Evolutionary conservation across 2,329 filamentous ascomycete genomes (phyloP).

Genomic region (Nothomitra cinnamomea): DNA sequence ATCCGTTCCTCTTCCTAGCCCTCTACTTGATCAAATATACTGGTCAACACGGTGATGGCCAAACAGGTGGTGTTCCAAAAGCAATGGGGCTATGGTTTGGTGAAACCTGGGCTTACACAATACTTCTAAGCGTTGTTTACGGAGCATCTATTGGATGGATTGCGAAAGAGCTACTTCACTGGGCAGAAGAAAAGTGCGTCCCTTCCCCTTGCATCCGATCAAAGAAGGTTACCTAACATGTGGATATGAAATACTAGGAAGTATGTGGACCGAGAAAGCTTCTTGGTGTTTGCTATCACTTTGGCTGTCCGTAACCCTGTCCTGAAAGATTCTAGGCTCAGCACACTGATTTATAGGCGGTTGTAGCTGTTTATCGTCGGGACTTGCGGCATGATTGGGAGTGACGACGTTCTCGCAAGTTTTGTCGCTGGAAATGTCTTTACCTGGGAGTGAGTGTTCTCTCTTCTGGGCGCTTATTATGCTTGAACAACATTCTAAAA

Average conservation of each 20-base stretch:
- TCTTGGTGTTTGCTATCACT: conserved; percentile 71
- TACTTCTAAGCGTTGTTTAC: conserved; percentile 61
- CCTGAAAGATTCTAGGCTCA: background rate
- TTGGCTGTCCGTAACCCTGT: conserved; percentile 41
- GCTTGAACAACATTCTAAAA: background rate
- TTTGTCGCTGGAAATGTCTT: conserved; percentile 86
- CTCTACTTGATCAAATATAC: conserved; percentile 69
- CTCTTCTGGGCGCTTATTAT: background rate
- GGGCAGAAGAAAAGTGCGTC: conserved; percentile 50
- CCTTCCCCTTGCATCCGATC: background rate
- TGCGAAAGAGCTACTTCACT: conserved; percentile 67
- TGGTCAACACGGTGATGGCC: conserved; percentile 37
- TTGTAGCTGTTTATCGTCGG: conserved; percentile 60
- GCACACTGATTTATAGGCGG: conserved; percentile 7
- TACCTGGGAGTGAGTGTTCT: conserved; percentile 52
- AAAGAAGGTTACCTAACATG: background rate
- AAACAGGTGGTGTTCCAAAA: conserved; percentile 39
- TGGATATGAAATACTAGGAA: conserved; percentile 21
- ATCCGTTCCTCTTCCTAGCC: conserved; percentile 74
- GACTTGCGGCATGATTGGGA: conserved; percentile 73
- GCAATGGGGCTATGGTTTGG: conserved; percentile 72
- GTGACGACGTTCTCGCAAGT: conserved; percentile 78
- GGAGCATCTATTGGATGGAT: conserved; percentile 64
- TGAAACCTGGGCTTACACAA: conserved; percentile 71
- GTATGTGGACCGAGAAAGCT: conserved; percentile 75